phyloP scores from a whole-genome alignment of 2,329 filamentous ascomycete genomes.

The Pseudopyricularia cyperi region DNA sequence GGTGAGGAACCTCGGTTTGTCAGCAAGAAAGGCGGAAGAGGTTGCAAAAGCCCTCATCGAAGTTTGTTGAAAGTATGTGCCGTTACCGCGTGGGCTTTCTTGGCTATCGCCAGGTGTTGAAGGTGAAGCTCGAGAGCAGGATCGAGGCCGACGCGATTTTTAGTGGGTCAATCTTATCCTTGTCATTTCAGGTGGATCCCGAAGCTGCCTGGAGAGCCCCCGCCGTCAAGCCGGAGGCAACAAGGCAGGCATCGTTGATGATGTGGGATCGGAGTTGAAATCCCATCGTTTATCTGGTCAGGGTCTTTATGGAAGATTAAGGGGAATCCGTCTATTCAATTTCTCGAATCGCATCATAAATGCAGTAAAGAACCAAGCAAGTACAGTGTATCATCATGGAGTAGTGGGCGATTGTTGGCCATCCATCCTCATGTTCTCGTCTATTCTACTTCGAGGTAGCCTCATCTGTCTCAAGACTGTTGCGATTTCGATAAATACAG shows the following conservation, averaged over 20 bases:
- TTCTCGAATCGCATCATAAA: not conserved
- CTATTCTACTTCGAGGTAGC: not conserved
- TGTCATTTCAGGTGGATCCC: not conserved
- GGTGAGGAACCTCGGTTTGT: not conserved
- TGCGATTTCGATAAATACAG: not conserved
- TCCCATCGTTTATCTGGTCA: not conserved
- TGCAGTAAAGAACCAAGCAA: not conserved
- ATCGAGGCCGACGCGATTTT: not conserved
- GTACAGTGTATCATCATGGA: not conserved
- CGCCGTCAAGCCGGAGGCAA: not conserved
- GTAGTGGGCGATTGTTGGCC: not conserved
- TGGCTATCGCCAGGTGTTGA: not conserved
- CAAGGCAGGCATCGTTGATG: not conserved
- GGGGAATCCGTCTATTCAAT: conserved; percentile 5
- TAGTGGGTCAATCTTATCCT: not conserved
- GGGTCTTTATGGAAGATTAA: not conserved
- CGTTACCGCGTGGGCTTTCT: not conserved
- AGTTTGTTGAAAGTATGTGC: not conserved
- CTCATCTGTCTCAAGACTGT: not conserved
- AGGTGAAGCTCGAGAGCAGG: not conserved
- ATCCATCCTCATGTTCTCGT: not conserved
- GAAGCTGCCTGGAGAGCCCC: not conserved
- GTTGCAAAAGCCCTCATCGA: not conserved
- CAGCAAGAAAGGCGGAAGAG: not conserved
- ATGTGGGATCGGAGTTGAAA: too few relatives aligned